These are phyloP conservation scores for Chrysopogon serrulatus DNA, from an alignment of 176 grass and related monocot genomes.

Conservation along the genomic window DNA sequence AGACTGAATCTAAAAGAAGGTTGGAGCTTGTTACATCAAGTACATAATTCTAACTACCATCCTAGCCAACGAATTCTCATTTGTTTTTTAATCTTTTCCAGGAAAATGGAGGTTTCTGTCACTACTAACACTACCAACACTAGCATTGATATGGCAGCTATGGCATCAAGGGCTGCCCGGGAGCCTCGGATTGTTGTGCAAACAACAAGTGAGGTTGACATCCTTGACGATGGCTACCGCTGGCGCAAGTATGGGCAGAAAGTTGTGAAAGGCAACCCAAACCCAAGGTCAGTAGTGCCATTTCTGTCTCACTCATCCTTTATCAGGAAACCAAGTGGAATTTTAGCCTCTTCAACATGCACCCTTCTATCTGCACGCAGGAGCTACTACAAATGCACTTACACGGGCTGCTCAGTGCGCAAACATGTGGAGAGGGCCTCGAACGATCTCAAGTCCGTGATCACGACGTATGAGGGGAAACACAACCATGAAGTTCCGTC, in stretches of 20 bases:
- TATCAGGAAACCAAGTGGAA: neutral
- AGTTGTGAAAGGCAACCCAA: slow-evolving; percentile 93
- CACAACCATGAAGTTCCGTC: slow-evolving; percentile 95
- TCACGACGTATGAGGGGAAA: slow-evolving; percentile 83
- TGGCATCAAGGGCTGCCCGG: slow-evolving; percentile 59
- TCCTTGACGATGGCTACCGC: slow-evolving; percentile 94
- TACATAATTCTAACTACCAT: neutral
- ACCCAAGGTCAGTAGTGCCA: slow-evolving; percentile 61
- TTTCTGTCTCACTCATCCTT: neutral
- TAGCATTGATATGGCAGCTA: slow-evolving; percentile 51
- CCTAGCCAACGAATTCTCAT: neutral
- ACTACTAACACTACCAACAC: neutral
- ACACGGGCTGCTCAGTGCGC: slow-evolving; percentile 35
- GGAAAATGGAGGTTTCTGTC: slow-evolving; percentile 53
- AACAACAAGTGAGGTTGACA: slow-evolving; percentile 84
- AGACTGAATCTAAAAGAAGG: slow-evolving; percentile 72
- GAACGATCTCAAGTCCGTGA: slow-evolving; percentile 83
- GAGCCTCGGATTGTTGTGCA: slow-evolving; percentile 82
- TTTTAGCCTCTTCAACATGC: neutral
- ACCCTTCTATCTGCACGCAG: neutral
- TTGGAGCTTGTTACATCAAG: neutral
- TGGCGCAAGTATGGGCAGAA: slow-evolving; percentile 99
- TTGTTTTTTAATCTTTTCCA: slow-evolving; percentile 25
- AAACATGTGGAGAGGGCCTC: slow-evolving; percentile 82
- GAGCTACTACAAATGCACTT: slow-evolving; percentile 69